Conservation (phyloP, 768 basidiomycete species). For the Boletus speciosus region DNA sequence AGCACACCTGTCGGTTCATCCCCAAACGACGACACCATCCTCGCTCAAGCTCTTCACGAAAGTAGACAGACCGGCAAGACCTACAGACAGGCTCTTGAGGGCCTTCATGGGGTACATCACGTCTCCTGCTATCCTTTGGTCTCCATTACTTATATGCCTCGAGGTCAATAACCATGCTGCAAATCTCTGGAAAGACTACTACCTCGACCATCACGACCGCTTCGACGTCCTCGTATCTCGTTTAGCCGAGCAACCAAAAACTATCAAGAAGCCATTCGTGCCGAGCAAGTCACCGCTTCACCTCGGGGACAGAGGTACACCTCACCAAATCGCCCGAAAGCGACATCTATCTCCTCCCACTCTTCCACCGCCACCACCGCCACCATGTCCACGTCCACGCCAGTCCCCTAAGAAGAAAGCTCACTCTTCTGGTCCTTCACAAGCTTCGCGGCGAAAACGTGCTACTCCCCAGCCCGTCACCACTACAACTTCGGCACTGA, state of each 20-base stretch:
- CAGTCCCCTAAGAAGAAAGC: slow-evolving; percentile 24
- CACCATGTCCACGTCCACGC: slow-evolving; percentile 20
- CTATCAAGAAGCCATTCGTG: slow-evolving; percentile 30
- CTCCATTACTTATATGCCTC: slow-evolving; percentile 3
- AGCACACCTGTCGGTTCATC: slow-evolving; percentile 49
- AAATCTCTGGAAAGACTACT: slow-evolving; percentile 78
- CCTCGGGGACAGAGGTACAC: slow-evolving; percentile 9
- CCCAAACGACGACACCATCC: slow-evolving; percentile 54
- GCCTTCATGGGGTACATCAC: slow-evolving; percentile 57
- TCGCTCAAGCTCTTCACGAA: slow-evolving; percentile 46
- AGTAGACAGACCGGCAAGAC: slow-evolving; percentile 40
- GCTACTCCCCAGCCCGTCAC: slow-evolving; percentile 17
- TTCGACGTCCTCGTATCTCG: slow-evolving; percentile 43
- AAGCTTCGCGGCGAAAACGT: slow-evolving; percentile 25
- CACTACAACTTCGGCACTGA: slow-evolving; percentile 17
- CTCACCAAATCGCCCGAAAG: slow-evolving; percentile 37
- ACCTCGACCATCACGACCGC: slow-evolving; percentile 62
- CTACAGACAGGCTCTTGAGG: slow-evolving; percentile 65
- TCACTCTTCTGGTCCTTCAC: slow-evolving; percentile 22
- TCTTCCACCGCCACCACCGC: not conserved
- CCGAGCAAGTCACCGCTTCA: slow-evolving; percentile 7
- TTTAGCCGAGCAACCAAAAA: slow-evolving; percentile 24
- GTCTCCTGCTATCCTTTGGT: not conserved
- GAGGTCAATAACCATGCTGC: slow-evolving; percentile 48
- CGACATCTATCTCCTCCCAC: slow-evolving; percentile 22